Evolutionary conservation across 1,139 yeast genomes (phyloP).

Genomic region (Tardiomyces depauwii): DNA sequence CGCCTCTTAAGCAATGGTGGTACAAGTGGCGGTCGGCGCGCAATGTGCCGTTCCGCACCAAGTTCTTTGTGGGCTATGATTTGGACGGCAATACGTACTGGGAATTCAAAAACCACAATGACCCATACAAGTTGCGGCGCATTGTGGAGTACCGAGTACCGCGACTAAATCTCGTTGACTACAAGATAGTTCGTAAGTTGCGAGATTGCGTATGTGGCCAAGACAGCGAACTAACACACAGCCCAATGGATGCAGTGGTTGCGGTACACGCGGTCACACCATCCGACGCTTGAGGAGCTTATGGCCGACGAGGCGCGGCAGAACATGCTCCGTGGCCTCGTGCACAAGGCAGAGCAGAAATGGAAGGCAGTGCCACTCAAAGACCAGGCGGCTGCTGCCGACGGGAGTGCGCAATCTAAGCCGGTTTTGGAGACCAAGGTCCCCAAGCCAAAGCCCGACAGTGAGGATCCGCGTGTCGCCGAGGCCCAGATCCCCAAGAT

Average conservation of each 20-base stretch:
- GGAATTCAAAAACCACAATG: conserved; percentile 49
- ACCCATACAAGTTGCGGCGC: conserved; percentile 27
- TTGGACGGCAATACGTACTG: conserved; percentile 74
- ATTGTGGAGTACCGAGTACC: conserved; percentile 27
- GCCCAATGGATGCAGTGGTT: conserved; percentile 81
- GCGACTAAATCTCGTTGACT: conserved; percentile 27
- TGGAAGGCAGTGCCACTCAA: conserved; percentile 36
- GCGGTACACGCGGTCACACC: conserved; percentile 44
- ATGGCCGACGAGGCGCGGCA: conserved; percentile 47
- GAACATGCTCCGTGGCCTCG: conserved; percentile 41
- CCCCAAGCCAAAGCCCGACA: neutral
- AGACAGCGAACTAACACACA: neutral
- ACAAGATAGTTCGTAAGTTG: conserved; percentile 28
- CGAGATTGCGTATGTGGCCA: conserved; percentile 7
- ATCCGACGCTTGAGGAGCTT: conserved; percentile 57
- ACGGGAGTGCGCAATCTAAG: neutral
- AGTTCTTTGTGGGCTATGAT: conserved; percentile 48
- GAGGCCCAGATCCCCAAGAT: neutral
- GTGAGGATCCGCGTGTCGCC: neutral
- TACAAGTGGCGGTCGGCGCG: conserved; percentile 52
- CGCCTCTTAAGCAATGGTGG: conserved; percentile 26
- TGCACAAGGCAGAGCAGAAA: conserved; percentile 47
- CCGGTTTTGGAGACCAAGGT: neutral
- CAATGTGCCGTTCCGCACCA: conserved; percentile 52
- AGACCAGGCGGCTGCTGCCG: neutral